phyloP scores from a whole-genome alignment of 208 protist species.

The Trypanosoma boissoni region DNA sequence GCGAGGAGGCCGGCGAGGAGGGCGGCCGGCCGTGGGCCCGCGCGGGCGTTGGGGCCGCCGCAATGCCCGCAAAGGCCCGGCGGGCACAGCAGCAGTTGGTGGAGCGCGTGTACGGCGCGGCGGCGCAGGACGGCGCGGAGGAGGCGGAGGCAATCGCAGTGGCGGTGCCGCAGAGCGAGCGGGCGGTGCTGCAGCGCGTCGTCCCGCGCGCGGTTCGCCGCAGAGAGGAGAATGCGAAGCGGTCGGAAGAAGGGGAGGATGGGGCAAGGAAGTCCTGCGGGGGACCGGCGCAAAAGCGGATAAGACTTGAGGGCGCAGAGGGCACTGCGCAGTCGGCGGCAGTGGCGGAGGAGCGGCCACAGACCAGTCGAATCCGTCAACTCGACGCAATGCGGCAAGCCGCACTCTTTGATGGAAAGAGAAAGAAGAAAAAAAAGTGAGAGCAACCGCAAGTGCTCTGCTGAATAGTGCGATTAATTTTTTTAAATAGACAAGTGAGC shows the following conservation, averaged over 20 bases:
- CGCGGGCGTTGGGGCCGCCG: constrained; percentile 56
- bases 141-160: constrained; percentile 11
- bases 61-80: constrained; percentile 48
- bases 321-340: too few species aligned
- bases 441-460: neutral
- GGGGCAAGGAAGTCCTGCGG: neutral
- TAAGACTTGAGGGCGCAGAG: too few species aligned
- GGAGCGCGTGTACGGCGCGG: constrained; percentile 58
- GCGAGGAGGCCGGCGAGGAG: constrained; percentile 20
- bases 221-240: neutral
- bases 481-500: too few species aligned
- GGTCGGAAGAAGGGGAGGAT: constrained; percentile 1
- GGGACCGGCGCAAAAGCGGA: neutral
- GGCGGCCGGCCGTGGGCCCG: constrained; percentile 54
- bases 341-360: neutral
- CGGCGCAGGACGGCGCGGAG: constrained; percentile 1
- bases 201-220: constrained; percentile 40
- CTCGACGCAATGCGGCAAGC: constrained; percentile 31
- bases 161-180: constrained; percentile 33
- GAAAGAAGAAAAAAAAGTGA: constrained; percentile 26
- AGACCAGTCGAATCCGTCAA: constrained; percentile 46
- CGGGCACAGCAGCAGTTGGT: constrained; percentile 55
- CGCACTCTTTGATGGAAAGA: too few species aligned
- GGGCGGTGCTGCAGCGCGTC: constrained; percentile 42
- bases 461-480: neutral